Conservation (phyloP, 148 eudicot species). For the Rhododendron griersonianum region DNA sequence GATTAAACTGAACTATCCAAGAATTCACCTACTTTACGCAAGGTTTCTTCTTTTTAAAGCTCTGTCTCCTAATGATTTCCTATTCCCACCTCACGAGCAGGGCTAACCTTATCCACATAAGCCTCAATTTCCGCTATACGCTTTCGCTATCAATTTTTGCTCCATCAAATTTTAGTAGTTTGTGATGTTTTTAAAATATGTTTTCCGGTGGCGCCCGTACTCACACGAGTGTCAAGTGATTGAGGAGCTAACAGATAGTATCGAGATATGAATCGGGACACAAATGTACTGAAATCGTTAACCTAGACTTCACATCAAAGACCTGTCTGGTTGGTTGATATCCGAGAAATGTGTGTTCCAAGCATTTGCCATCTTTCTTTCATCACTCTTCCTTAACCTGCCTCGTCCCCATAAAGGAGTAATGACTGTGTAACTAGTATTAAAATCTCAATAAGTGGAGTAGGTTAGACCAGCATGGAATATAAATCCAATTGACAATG, state of each 20-base stretch:
- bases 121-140: no score
- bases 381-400: background rate
- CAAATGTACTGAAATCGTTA: no score
- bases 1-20: background rate
- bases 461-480: background rate
- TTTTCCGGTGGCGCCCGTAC: no score
- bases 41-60: background rate
- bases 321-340: no score
- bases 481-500: background rate
- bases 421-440: background rate
- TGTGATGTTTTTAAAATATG: background rate
- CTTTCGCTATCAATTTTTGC: background rate
- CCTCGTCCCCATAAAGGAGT: background rate
- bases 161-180: background rate
- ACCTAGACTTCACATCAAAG: background rate
- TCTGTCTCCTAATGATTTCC: no score
- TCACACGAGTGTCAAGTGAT: no score
- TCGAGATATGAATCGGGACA: background rate
- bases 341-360: background rate
- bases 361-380: background rate
- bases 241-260: background rate
- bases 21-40: background rate
- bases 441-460: background rate
- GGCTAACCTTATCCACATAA: background rate
- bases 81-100: background rate